Evolutionary conservation across 192 early-diverging fungal species (phyloP).

Genomic region (Backusella sp.): DNA sequence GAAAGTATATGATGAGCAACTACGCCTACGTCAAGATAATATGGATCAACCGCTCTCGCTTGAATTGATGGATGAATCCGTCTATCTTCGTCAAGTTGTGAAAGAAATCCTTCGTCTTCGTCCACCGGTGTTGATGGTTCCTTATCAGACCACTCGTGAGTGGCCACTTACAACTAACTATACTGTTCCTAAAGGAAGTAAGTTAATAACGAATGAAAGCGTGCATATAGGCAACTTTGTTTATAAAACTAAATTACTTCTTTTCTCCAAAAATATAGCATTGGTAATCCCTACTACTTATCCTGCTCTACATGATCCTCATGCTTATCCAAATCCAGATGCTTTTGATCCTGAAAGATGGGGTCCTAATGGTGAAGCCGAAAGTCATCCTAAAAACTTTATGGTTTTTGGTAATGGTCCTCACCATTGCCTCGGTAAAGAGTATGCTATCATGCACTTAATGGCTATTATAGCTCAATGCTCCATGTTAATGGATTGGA

Average conservation of each 20-base stretch:
- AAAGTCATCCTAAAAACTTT: slow-evolving; percentile 39
- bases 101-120: slow-evolving; percentile 39
- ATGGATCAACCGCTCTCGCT: slow-evolving; percentile 10
- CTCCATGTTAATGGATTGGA: slow-evolving; percentile 16
- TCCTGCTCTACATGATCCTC: slow-evolving; percentile 40
- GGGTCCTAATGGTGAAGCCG: slow-evolving; percentile 33
- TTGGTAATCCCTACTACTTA: slow-evolving; percentile 43
- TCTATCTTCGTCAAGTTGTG: slow-evolving; percentile 38
- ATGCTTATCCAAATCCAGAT: slow-evolving; percentile 38
- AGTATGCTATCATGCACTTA: slow-evolving; percentile 38
- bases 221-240: background rate
- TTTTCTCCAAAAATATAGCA: background rate
- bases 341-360: slow-evolving; percentile 39
- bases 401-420: slow-evolving; percentile 44
- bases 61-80: slow-evolving; percentile 35
- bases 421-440: slow-evolving; percentile 40
- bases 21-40: slow-evolving; percentile 20
- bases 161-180: slow-evolving; percentile 32
- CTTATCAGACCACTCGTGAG: slow-evolving; percentile 36
- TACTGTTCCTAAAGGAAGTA: slow-evolving; percentile 36
- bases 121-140: slow-evolving; percentile 43
- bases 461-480: slow-evolving; percentile 34
- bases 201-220: background rate
- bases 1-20: slow-evolving; percentile 34
- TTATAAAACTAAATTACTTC: background rate